Evolutionary conservation across 768 basidiomycete species (phyloP), one percentile per base, ranked within the genome.

Genomic region (Tulasnella sp.): DNA sequence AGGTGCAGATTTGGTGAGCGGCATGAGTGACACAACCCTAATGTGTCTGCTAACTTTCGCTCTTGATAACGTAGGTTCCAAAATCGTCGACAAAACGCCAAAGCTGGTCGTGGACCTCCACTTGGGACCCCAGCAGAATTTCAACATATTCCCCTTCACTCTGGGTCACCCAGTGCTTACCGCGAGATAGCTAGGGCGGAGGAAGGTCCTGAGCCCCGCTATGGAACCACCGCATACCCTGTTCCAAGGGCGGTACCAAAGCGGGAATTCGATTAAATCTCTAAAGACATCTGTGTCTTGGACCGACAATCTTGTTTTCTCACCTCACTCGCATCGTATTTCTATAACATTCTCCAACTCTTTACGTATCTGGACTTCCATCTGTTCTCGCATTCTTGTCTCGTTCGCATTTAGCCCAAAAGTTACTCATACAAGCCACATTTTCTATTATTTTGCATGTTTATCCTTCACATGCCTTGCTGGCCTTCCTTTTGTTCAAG

Each of bases 1-100:
- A 82, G 62, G 81, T 82, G 56, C 81, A 82, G 58, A 82, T 82
- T 42, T 82, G 81, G 81, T 81, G 31, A n/a, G 81, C 76, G 19
- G 44, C 5, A 18, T n/a, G 19, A 16, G 6, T n/a, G 34, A 31
- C 31, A 19, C 62, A 74, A 27, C 73, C 24, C 42, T 19, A 39
- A 74, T 31, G n/a, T 27, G 31, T 2, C 21, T 31, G 24, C 78
- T 74, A n/a, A 72, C 71, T 44, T 79, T 46, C 19, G 36, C 39
- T 3, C 58, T 19, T 62, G 3, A 40, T 48, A 24, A n/a, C 73
- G 6, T n/a, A 79, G 78, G 78, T 79, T 79, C 34, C 78, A 79
- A 38, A 79, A 79, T 52, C 78, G 78, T 71, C 78, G 78, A 18
- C 78, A 79, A 71, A 79, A 79, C 78, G 78, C 78, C 27, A 79